Conservation (phyloP, 78 protist species). For the Dictyostelium firmibasis region DNA sequence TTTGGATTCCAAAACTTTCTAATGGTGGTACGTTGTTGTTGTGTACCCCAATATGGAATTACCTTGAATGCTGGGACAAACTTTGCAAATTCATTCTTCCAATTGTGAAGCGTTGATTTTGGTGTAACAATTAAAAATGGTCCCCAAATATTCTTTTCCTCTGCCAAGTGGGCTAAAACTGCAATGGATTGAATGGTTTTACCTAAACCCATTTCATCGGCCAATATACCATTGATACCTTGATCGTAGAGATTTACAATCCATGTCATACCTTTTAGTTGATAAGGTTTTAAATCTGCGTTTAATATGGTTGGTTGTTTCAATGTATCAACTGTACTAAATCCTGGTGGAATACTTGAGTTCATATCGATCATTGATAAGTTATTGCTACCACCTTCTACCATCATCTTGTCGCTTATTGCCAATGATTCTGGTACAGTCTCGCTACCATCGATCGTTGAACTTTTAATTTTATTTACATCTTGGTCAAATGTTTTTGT, state of each 20-base stretch:
- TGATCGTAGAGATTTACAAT: slow-evolving; percentile 86
- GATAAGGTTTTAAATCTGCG: slow-evolving; percentile 92
- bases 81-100: slow-evolving; percentile 91
- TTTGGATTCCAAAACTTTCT: slow-evolving; percentile 93
- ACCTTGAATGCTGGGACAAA: slow-evolving; percentile 89
- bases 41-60: slow-evolving; percentile 71
- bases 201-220: slow-evolving; percentile 96
- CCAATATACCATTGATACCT: slow-evolving; percentile 97
- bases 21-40: slow-evolving; percentile 53
- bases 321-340: background rate
- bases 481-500: slow-evolving; percentile 56
- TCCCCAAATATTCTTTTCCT: slow-evolving; percentile 77
- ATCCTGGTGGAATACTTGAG: slow-evolving; percentile 12
- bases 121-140: slow-evolving; percentile 96
- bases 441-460: background rate
- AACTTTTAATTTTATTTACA: slow-evolving; percentile 13
- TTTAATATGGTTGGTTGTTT: slow-evolving; percentile 73
- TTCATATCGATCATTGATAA: background rate
- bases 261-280: slow-evolving; percentile 98
- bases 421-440: background rate
- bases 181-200: slow-evolving; percentile 97
- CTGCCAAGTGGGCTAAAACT: slow-evolving; percentile 89
- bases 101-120: slow-evolving; percentile 93
- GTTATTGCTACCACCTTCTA: background rate
- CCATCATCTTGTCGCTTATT: background rate